These are phyloP conservation scores for Cryptococcus sp. DNA, from an alignment of 1,284 basidiomycete genomes.

Conservation along the genomic window DNA sequence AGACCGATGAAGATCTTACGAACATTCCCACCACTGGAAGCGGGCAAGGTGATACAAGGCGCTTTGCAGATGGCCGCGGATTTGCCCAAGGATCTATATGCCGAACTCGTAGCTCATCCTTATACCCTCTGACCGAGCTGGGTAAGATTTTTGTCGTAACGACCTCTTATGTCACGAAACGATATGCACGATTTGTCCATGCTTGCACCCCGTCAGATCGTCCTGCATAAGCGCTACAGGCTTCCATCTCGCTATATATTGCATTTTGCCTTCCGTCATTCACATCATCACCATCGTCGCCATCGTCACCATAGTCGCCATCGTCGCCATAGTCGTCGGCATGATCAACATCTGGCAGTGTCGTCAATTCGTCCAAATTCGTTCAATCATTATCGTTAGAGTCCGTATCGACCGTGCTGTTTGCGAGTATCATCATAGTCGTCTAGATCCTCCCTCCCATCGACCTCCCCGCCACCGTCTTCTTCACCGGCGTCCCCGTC, in stretches of 20 bases:
- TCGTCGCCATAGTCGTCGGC: too few species aligned
- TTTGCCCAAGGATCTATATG: constrained; percentile 79
- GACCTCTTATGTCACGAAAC: neutral
- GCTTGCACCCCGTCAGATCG: too few species aligned
- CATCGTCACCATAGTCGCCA: too few species aligned
- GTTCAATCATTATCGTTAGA: too few species aligned
- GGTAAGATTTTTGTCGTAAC: neutral
- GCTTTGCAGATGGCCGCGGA: constrained; percentile 89
- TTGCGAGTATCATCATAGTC: neutral
- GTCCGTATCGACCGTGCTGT: too few species aligned
- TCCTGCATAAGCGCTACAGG: too few species aligned
- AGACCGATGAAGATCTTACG: constrained; percentile 93
- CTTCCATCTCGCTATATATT: too few species aligned
- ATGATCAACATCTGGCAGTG: too few species aligned
- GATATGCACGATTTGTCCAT: neutral
- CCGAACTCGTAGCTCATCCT: constrained; percentile 85
- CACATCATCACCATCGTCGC: too few species aligned
- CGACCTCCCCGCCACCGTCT: neutral
- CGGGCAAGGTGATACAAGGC: constrained; percentile 79
- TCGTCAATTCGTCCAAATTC: too few species aligned
- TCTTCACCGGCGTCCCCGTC: constrained; percentile 3
- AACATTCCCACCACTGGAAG: constrained; percentile 88
- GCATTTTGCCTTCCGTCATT: too few species aligned
- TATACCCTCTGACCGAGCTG: constrained; percentile 34
- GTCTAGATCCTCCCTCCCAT: constrained; percentile 8